These are phyloP conservation scores for Rhizophlyctis rosea DNA, from an alignment of 192 early-diverging fungal genomes.

Conservation along the genomic window DNA sequence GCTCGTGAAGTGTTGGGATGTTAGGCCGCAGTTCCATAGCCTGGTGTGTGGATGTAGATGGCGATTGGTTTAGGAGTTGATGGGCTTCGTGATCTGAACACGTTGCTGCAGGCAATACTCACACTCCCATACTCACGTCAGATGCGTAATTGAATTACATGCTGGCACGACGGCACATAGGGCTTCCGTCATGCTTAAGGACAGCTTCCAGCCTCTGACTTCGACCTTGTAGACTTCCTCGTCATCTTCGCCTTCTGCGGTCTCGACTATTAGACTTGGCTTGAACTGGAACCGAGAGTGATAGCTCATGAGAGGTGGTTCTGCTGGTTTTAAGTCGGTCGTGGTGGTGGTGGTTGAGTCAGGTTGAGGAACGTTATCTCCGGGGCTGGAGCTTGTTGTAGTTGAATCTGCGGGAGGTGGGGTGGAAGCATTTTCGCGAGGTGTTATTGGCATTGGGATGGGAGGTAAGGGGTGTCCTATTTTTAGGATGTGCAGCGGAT, in stretches of 20 bases:
- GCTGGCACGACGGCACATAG: slow-evolving; percentile 20
- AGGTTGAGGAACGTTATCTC: neutral
- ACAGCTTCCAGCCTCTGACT: slow-evolving; percentile 46
- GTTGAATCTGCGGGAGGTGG: neutral
- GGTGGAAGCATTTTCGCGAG: neutral
- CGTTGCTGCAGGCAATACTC: neutral
- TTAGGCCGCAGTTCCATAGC: slow-evolving; percentile 52
- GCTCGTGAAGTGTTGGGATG: slow-evolving; percentile 30
- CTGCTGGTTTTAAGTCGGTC: neutral
- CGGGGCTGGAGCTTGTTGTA: neutral
- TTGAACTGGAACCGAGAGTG: slow-evolving; percentile 38
- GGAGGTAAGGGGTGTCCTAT: slow-evolving; percentile 41
- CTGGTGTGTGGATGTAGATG: slow-evolving; percentile 15
- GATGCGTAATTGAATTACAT: slow-evolving; percentile 26
- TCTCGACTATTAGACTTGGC: slow-evolving; percentile 43
- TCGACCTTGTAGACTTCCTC: slow-evolving; percentile 44
- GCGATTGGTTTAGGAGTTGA: too few relatives aligned
- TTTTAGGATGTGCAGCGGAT: slow-evolving; percentile 31
- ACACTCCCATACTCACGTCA: slow-evolving; percentile 29
- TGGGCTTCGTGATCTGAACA: neutral
- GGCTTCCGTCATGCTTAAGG: slow-evolving; percentile 25
- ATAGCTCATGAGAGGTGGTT: slow-evolving; percentile 23
- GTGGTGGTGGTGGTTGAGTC: neutral
- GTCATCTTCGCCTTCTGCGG: slow-evolving; percentile 37
- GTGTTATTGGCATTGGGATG: slow-evolving; percentile 32